These are phyloP conservation scores for Endogone sp. DNA, from an alignment of 192 early-diverging fungal genomes.

Conservation along the genomic window DNA sequence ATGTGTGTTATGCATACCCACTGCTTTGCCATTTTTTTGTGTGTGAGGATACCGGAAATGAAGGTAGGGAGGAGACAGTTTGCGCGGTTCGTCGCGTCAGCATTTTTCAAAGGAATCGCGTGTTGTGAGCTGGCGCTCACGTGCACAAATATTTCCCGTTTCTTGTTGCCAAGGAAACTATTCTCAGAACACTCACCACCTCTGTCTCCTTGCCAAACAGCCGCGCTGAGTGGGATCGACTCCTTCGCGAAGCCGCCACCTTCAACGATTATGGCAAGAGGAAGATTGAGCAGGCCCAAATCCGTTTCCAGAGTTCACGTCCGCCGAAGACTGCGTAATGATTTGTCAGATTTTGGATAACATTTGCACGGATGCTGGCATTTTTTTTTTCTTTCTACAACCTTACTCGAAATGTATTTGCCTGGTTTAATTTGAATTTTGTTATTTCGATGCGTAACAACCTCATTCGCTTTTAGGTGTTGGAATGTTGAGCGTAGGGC, in stretches of 20 bases:
- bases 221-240: slow-evolving; percentile 1
- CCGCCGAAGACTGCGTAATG: not conserved
- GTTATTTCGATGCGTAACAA: not conserved
- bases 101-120: no score
- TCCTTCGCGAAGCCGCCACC: not conserved
- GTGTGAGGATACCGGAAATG: no score
- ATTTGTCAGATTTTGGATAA: not conserved
- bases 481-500: slow-evolving; percentile 11
- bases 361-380: slow-evolving; percentile 8
- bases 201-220: slow-evolving; percentile 3
- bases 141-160: no score
- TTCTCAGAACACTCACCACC: slow-evolving; percentile 13
- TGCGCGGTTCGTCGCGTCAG: no score
- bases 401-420: not conserved
- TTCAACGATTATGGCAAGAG: not conserved
- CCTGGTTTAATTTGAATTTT: not conserved
- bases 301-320: slow-evolving; percentile 13
- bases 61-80: no score
- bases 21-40: not conserved
- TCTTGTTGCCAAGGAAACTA: not conserved
- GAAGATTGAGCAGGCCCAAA: not conserved
- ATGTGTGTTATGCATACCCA: not conserved
- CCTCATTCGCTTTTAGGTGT: not conserved
- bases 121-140: no score
- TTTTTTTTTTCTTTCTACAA: not conserved